Conservation (phyloP, 2,329 filamentous ascomycete genomes). For the Clonostachys chloroleuca region DNA sequence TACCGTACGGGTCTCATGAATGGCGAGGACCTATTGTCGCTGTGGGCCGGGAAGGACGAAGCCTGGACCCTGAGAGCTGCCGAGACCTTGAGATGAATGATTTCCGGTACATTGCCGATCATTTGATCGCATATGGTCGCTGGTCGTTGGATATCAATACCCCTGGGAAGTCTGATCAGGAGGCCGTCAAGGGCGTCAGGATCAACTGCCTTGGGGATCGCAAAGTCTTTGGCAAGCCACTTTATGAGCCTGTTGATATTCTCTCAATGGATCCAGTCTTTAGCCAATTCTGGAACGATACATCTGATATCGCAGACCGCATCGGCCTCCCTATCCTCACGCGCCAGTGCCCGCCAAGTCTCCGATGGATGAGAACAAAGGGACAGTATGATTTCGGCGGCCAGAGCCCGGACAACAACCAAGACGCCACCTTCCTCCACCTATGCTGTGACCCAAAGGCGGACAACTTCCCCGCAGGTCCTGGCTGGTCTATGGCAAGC, state of each 20-base stretch:
- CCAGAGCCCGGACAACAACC: background rate
- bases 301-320: background rate
- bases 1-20: background rate
- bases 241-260: background rate
- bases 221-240: background rate
- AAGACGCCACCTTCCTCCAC: background rate
- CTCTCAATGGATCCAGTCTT: background rate
- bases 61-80: background rate
- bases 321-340: background rate
- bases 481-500: background rate
- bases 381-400: background rate
- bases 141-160: background rate
- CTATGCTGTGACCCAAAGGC: background rate
- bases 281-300: background rate
- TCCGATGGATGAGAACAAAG: background rate
- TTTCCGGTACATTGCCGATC: background rate
- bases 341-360: background rate
- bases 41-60: background rate
- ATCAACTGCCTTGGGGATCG: conserved; percentile 1
- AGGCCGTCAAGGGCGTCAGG: background rate
- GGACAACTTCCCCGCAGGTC: background rate
- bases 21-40: background rate
- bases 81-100: background rate
- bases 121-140: background rate
- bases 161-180: background rate